Evolutionary conservation across 257 asterid species (phyloP).

Genomic region (Craterostigma plantagineum): DNA sequence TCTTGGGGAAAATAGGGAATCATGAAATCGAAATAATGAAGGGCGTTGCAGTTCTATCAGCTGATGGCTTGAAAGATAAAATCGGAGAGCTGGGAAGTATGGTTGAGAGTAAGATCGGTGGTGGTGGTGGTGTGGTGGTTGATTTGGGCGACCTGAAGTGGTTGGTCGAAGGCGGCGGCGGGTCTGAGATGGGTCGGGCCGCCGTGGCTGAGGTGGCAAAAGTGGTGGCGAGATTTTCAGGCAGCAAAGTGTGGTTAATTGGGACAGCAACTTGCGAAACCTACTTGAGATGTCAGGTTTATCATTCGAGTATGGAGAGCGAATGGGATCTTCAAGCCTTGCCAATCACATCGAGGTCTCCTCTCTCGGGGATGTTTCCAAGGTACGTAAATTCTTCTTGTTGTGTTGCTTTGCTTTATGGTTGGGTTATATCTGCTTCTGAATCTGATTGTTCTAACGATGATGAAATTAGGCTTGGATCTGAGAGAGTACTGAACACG

Average conservation of each 20-base stretch:
- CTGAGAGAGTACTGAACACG: constrained; percentile 30
- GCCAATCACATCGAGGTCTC: constrained; percentile 67
- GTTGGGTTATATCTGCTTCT: background rate
- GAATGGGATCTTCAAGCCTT: constrained; percentile 98
- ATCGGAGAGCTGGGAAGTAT: constrained; percentile 37
- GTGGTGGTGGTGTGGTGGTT: constrained; percentile 43
- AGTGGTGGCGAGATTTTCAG: background rate
- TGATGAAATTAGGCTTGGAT: constrained; percentile 53
- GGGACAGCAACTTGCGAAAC: constrained; percentile 96
- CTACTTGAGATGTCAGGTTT: constrained; percentile 81
- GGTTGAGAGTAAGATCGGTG: constrained; percentile 27
- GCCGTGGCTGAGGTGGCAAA: constrained; percentile 16
- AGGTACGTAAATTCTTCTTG: constrained; percentile 26
- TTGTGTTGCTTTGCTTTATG: background rate
- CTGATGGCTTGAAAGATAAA: constrained; percentile 15
- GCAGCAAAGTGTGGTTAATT: constrained; percentile 51
- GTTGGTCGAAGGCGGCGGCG: constrained; percentile 63
- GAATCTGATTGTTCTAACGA: background rate
- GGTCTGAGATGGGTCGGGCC: constrained; percentile 27
- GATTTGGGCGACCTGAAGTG: constrained; percentile 92
- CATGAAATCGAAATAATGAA: constrained; percentile 4
- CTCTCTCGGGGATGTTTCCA: constrained; percentile 54
- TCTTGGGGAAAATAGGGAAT: constrained; percentile 22
- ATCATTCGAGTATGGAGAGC: constrained; percentile 83
- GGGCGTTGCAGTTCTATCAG: constrained; percentile 18